These are phyloP conservation scores for Tilletiopsis washingtonensis DNA, from an alignment of 1,284 basidiomycete genomes.

Conservation along the genomic window DNA sequence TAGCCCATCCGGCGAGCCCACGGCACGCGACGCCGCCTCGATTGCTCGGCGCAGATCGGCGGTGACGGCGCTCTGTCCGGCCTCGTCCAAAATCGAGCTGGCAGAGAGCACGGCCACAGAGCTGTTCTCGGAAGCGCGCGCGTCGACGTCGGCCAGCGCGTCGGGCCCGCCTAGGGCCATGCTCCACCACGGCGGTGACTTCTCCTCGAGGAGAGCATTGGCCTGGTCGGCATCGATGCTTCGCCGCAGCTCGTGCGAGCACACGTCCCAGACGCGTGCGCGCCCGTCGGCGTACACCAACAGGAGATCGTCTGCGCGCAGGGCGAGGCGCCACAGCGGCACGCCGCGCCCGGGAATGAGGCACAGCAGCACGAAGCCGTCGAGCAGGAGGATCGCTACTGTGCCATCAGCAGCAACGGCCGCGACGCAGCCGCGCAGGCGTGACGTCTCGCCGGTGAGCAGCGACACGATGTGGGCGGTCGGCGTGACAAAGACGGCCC, in stretches of 20 bases:
- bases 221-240: conserved; percentile 71
- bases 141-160: background rate
- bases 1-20: conserved; percentile 2
- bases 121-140: background rate
- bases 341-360: conserved; percentile 62
- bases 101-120: no score
- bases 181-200: background rate
- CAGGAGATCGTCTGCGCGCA: conserved; percentile 65
- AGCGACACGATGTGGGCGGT: conserved; percentile 59
- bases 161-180: background rate
- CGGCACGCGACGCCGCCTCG: conserved; percentile 28
- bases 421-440: conserved; percentile 63
- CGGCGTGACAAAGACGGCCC: conserved; percentile 63
- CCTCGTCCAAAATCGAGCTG: no score
- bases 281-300: conserved; percentile 68
- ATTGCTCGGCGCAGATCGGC: conserved; percentile 39
- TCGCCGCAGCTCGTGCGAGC: conserved; percentile 73
- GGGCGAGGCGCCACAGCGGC: conserved; percentile 60
- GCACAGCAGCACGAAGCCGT: conserved; percentile 59
- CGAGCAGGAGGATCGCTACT: conserved; percentile 67
- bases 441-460: conserved; percentile 52
- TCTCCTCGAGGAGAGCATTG: conserved; percentile 60
- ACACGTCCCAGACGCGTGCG: conserved; percentile 80
- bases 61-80: no score
- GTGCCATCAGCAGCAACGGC: conserved; percentile 73